A percentile compares a stretch with the other conserved stretches of the same genome.
Conservation (phyloP, 129 eudicot genomes). For the Calendula officinalis region DNA sequence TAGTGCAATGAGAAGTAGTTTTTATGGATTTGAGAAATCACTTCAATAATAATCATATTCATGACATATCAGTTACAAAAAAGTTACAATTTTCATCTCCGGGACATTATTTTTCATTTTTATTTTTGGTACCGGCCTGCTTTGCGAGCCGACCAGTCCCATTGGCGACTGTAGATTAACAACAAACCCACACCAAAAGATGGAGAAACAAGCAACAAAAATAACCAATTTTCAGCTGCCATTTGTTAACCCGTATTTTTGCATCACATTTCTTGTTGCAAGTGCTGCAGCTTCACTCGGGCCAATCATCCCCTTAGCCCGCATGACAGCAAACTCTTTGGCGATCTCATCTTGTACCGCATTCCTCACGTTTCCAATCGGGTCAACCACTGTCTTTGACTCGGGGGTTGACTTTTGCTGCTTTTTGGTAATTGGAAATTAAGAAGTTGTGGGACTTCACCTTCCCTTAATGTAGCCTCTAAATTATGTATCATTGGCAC, state of each 20-base stretch:
- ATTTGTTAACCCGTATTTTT: constrained; percentile 46
- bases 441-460: constrained; percentile 69
- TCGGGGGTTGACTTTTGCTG: constrained; percentile 3
- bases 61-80: no score
- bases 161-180: no score
- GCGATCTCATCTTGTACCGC: constrained; percentile 67
- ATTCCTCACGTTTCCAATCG: constrained; percentile 61
- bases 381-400: constrained; percentile 28
- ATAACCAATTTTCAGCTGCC: constrained; percentile 7
- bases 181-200: no score
- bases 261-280: constrained; percentile 72
- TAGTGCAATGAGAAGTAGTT: background rate
- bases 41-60: no score
- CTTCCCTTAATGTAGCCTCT: constrained; percentile 63
- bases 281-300: constrained; percentile 85
- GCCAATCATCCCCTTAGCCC: constrained; percentile 64
- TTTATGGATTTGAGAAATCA: background rate
- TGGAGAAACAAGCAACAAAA: background rate
- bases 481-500: constrained; percentile 83
- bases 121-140: no score
- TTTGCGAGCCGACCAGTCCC: no score
- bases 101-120: no score
- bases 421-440: constrained; percentile 30
- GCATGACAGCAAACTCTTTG: constrained; percentile 60
- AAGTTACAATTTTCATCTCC: no score